Evolutionary conservation across 192 early-diverging fungal genomes (phyloP), one percentile per base, ranked within the genome.

Genomic region (Umbelopsis isabellina): DNA sequence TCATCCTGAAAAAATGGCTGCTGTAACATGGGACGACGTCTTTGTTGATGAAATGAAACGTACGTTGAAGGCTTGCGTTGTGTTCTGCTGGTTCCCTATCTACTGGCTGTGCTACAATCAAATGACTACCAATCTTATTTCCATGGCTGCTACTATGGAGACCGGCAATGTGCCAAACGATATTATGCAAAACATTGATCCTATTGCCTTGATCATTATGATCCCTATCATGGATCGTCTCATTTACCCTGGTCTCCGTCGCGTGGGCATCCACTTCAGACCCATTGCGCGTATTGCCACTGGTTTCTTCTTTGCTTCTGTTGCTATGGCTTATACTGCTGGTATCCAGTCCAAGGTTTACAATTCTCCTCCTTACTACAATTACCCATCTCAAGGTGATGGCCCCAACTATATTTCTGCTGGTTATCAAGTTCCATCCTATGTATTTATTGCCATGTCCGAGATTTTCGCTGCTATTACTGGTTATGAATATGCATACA

Each of bases 21-120:
- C 45, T 8, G 68, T 83, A n/a, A 85, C 79, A 46, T 93, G 91
- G 91, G 84, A 90, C 47, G 90, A 92, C 78, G 75, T 80, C 33
- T 93, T 93, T 66, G 84, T 93, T 27, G 87, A 89, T 49, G 90
- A 93, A 75, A 82, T 91, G 66, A 79, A 79, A 41, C 73, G 81
- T 25, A 83, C 86, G 0, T 58, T 91, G 35, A 83, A 88, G 66
- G 88, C 91, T 25, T 91, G 90, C 83, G 79, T 80, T 35, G 85
- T 93, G 22, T 92, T 92, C 71, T 77, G 85, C 35, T 89, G 85
- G 76, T 93, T 78, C 76, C 92, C 91, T 4, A 65, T 93, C 48
- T 93, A 89, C 83, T 93, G 91, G 92, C 79, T 90, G 37, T 88
- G 88, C 64, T 92, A 89, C 71, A 79, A 79, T 46, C 87, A 92